Evolutionary conservation across 495 filamentous ascomycete genomes (phyloP).

Genomic region (Melanomma pulvis-pyrius): DNA sequence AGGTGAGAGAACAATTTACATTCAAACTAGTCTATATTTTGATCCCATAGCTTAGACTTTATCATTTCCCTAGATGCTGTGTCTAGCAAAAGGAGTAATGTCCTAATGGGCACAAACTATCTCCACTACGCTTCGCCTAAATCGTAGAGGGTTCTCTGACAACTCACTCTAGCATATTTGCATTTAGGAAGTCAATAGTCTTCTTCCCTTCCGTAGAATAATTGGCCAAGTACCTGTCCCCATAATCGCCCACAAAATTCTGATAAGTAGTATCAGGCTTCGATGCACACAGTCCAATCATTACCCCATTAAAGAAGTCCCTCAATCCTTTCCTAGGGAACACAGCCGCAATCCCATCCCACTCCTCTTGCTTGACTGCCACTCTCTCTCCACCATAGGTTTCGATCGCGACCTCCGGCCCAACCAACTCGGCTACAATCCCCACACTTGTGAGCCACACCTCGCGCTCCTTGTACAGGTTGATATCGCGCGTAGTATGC

Average conservation of each 20-base stretch:
- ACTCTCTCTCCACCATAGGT: background rate
- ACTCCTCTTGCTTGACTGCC: conserved; percentile 46
- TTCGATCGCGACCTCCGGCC: conserved; percentile 38
- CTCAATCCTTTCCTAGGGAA: conserved; percentile 49
- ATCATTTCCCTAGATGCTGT: no score
- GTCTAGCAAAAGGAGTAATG: no score
- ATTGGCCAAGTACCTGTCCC: conserved; percentile 42
- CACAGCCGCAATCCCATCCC: conserved; percentile 41
- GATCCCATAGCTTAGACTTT: no score
- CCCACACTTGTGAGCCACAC: conserved; percentile 49
- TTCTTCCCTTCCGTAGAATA: conserved; percentile 22
- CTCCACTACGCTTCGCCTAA: no score
- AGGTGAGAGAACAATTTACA: no score
- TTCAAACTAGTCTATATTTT: no score
- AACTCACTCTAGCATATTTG: no score
- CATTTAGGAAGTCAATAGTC: conserved; percentile 3
- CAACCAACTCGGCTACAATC: conserved; percentile 54
- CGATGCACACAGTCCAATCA: conserved; percentile 50
- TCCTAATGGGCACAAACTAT: no score
- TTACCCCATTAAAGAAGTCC: conserved; percentile 43
- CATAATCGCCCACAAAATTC: conserved; percentile 50
- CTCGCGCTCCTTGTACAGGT: conserved; percentile 51
- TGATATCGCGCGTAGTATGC: conserved; percentile 51
- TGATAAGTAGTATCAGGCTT: conserved; percentile 58
- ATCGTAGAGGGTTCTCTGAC: no score